Percentiles rank a stretch among this genome's conserved stretches.
Evolutionary conservation across 345 rosid genomes (phyloP).

Genomic region (Camelina neglecta): DNA sequence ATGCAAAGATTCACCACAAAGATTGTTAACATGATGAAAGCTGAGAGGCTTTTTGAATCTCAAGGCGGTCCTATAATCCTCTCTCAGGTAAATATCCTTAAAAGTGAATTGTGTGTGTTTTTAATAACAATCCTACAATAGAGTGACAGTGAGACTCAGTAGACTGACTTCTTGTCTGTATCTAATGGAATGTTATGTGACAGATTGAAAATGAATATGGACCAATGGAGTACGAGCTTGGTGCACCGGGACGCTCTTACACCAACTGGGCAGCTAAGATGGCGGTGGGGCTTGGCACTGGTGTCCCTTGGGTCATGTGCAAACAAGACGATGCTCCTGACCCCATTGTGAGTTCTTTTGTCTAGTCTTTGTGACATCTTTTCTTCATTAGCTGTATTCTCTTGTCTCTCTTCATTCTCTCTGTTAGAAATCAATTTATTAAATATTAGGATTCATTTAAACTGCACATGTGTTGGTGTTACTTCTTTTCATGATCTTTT

Average conservation of each 20-base stretch:
- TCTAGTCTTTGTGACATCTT: conserved; percentile 42
- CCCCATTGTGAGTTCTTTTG: conserved; percentile 73
- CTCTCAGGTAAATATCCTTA: conserved; percentile 69
- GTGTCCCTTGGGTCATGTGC: conserved; percentile 99
- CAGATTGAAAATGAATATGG: conserved; percentile 99
- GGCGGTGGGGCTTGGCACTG: conserved; percentile 95
- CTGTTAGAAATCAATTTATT: conserved; percentile 20
- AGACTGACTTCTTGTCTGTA: conserved; percentile 16
- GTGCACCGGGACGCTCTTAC: conserved; percentile 75
- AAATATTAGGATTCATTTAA: conserved; percentile 28
- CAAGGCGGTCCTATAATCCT: conserved; percentile 98
- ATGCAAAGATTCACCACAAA: conserved; percentile 90
- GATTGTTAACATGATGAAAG: conserved; percentile 98
- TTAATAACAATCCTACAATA: not conserved
- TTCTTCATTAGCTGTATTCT: conserved; percentile 42
- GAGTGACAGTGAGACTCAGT: conserved; percentile 30
- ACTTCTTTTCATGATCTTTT: conserved; percentile 31
- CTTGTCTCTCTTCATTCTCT: conserved; percentile 37
- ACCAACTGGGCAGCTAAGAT: conserved; percentile 90
- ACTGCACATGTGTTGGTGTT: conserved; percentile 39
- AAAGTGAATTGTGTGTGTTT: conserved; percentile 1
- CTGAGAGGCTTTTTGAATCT: conserved; percentile 77
- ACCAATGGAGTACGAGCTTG: conserved; percentile 84
- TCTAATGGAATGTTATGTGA: conserved; percentile 18
- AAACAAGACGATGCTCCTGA: conserved; percentile 99